These are phyloP conservation scores for Tripidium arundinaceum DNA, from an alignment of 202 grass and related monocot genomes.

Conservation along the genomic window DNA sequence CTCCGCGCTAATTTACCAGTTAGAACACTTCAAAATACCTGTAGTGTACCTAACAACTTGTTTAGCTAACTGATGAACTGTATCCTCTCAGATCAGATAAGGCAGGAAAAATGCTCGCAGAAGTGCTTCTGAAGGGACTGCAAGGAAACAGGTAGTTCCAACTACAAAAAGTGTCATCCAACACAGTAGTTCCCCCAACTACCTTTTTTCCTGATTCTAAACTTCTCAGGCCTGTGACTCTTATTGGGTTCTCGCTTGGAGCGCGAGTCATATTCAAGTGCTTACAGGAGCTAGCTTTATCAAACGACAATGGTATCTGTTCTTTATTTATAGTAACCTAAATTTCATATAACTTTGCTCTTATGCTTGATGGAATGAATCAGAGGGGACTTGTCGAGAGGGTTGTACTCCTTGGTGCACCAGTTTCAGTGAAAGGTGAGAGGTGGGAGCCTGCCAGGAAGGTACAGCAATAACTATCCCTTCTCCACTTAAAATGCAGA, in stretches of 20 bases:
- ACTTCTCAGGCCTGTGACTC: conserved; percentile 76
- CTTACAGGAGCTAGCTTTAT: conserved; percentile 74
- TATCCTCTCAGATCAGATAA: conserved; percentile 75
- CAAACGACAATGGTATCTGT: conserved; percentile 63
- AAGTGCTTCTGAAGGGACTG: conserved; percentile 80
- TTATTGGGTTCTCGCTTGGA: conserved; percentile 89
- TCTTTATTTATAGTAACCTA: background rate
- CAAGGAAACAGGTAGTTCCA: conserved; percentile 87
- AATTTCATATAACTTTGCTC: background rate
- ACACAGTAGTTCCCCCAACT: background rate
- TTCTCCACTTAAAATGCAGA: background rate
- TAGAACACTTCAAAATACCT: background rate
- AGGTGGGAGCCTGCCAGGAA: conserved; percentile 78
- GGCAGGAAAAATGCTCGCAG: conserved; percentile 92
- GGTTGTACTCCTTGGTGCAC: conserved; percentile 85
- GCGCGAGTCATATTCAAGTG: conserved; percentile 95
- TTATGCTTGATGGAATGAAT: conserved; percentile 21
- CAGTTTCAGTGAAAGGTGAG: conserved; percentile 79
- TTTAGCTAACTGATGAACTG: conserved; percentile 1
- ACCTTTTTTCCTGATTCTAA: background rate
- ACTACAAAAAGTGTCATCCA: conserved; percentile 2
- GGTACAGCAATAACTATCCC: conserved; percentile 28
- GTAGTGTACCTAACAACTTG: background rate
- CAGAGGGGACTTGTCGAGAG: conserved; percentile 94
- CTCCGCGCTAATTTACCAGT: background rate